Evolutionary conservation across 1,139 yeast genomes (phyloP), one percentile per base, ranked within the genome.

Genomic region (Arxiozyma telluris): DNA sequence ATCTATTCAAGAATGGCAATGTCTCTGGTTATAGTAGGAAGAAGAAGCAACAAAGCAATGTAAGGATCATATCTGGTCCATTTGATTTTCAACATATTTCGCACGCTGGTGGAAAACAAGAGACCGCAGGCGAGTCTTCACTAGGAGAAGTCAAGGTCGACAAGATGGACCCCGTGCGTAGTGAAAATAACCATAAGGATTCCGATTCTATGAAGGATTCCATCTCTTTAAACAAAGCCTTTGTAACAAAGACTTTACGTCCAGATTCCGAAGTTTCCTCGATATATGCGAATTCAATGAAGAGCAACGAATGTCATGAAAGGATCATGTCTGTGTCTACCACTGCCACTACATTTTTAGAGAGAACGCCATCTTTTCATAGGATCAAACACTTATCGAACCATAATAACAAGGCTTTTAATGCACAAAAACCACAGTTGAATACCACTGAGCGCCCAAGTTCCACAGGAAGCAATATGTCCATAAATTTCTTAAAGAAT

Each of bases 11-110:
- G 39, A 51, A 57, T 44, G 45, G 45, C 3, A 34, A 17, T 46
- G 15, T 12, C n/a, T 62, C 56, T 47, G 55, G 57, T 38, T 11
- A 54, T 25, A 41, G 54, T 42, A 18, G 45, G 17, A 18, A 27
- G 41, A 17, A 53, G 48, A 43, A 47, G 44, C 43, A 46, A 34
- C 49, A 11, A 18, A 45, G 7, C 15, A 17, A 23, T 22, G 18
- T 25, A 15, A 54, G 55, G 47, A 47, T 51, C 39, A 65, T 66
- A 6, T 65, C 69, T 2, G 60, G 61, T 9, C 70, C 70, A 9
- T 66, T 58, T 52, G 64, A 55, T 30, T 66, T 66, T 52, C 66
- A 62, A 46, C 70, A 66, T 59, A 65, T 66, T 11, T 65, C 69
- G 6, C 70, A 66, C 53, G 68, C 68, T 8, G 66, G 64, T 50